Conservation (phyloP, 345 rosid species). For the Brassica nigra region DNA sequence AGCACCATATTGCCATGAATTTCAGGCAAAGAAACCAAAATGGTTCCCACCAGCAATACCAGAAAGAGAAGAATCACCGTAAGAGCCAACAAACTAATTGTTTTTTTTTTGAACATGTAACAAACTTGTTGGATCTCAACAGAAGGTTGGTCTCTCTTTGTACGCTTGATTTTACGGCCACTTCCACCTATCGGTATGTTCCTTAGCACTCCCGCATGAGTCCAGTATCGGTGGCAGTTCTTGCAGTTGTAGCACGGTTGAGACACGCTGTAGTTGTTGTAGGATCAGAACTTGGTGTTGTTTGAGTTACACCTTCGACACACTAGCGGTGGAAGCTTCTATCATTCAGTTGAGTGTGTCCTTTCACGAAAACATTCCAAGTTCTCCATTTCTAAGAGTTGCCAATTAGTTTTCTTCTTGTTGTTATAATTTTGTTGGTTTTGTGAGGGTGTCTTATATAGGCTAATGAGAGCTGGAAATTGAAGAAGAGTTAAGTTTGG, state of each 20-base stretch:
- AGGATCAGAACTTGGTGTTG: constrained; percentile 34
- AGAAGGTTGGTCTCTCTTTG: not conserved
- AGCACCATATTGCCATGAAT: not conserved
- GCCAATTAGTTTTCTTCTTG: not conserved
- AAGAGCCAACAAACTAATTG: constrained; percentile 3
- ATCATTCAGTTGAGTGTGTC: not conserved
- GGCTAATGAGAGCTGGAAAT: not conserved
- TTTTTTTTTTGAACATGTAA: constrained; percentile 5
- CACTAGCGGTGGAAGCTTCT: constrained; percentile 16
- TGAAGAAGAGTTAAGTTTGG: not conserved
- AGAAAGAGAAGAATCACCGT: not conserved
- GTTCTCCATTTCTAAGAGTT: constrained; percentile 5
- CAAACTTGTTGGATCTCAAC: not conserved
- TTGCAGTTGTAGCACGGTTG: constrained; percentile 36
- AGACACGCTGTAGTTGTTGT: constrained; percentile 27
- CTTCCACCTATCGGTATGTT: constrained; percentile 36
- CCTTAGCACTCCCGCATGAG: constrained; percentile 31
- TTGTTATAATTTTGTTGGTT: not conserved
- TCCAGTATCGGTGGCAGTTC: constrained; percentile 34
- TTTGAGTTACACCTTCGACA: constrained; percentile 30
- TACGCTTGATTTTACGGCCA: constrained; percentile 1
- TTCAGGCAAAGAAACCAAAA: not conserved
- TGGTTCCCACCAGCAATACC: not conserved
- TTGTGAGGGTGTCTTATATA: constrained; percentile 8
- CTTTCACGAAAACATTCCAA: not conserved